These are phyloP conservation scores for Trichoderma cornu-damae DNA, from an alignment of 2,329 filamentous ascomycete species.

Conservation along the genomic window DNA sequence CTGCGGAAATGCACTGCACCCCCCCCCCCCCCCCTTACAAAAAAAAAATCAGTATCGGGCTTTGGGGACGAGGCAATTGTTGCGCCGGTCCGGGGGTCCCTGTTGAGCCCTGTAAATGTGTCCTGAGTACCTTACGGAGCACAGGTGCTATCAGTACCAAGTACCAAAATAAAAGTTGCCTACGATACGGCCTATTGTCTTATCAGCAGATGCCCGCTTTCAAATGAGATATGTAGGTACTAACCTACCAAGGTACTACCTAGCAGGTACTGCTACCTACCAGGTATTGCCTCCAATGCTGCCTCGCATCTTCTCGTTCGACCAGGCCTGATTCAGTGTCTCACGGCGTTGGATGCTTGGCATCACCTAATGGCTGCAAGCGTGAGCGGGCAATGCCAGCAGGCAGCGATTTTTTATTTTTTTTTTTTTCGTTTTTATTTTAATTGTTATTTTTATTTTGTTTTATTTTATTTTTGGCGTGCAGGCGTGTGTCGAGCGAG, in stretches of 20 bases:
- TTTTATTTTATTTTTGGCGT: too few relatives aligned
- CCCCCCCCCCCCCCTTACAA: constrained; percentile 5
- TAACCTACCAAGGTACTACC: too few relatives aligned
- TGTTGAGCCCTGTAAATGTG: not conserved
- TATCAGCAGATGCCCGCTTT: constrained; percentile 1
- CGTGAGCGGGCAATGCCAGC: not conserved
- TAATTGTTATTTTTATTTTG: too few relatives aligned
- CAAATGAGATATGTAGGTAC: too few relatives aligned
- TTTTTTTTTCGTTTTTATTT: too few relatives aligned
- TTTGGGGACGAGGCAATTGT: not conserved
- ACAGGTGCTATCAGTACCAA: not conserved
- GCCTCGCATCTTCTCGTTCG: not conserved
- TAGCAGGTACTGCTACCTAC: too few relatives aligned
- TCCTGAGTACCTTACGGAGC: too few relatives aligned
- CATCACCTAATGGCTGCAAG: not conserved
- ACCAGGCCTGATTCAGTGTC: not conserved
- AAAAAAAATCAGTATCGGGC: not conserved
- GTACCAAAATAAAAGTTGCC: too few relatives aligned
- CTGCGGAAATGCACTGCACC: constrained; percentile 2
- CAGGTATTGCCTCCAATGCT: not conserved
- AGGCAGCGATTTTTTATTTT: too few relatives aligned
- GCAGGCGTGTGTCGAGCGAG: constrained; percentile 4
- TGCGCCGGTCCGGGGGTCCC: not conserved
- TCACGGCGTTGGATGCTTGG: not conserved
- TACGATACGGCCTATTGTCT: not conserved